Evolutionary conservation across 352 stramenopile genomes (phyloP), one percentile per base, ranked within the genome.

Genomic region (Phytophthora citrophthora): DNA sequence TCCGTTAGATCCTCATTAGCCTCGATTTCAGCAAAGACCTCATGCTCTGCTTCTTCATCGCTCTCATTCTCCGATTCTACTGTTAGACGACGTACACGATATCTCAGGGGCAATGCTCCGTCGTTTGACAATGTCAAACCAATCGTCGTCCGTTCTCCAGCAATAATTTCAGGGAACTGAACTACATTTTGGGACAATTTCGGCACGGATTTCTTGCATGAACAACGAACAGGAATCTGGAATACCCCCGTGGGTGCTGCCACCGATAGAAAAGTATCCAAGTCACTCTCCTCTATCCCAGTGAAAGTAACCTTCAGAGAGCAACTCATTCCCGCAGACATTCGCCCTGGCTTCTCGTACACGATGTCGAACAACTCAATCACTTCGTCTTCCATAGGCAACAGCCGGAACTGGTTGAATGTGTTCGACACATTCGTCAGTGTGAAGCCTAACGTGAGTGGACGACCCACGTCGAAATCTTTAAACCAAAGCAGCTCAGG

Each of bases 391-490:
- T 82, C 70, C 44, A 98, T 68, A 0, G 81, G 65, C 1, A 97
- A 67, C 7, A 97, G 51, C 32, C 93, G 94, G 66, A 98, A 97
- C 36, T 89, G 86, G 72, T 97, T 97, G 63, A 98, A 97, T 0
- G 89, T 96, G 39, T 95, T 90, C 0, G 89, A 97, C 4, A 97
- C 80, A 51, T 98, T 98, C 0, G 93, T 98, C 29, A 98, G 72
- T 5, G 81, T 90, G 29, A 97, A 88, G 7, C 41, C 56, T 20
- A 86, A 68, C 32, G 47, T 68, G 56, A 95, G 79, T 3, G 84
- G 68, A 38, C 66, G 64, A 13, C 86, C 87, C 1, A 97, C 72
- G 5, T 91, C 84, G 58, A 97, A 98, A 65, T 98, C 94, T 23
- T 93, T 90, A 57, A 97, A 98, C 73, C 90, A 84, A 16, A 98